Evolutionary conservation across 1,139 yeast genomes (phyloP).

Genomic region (Taphrina populina): DNA sequence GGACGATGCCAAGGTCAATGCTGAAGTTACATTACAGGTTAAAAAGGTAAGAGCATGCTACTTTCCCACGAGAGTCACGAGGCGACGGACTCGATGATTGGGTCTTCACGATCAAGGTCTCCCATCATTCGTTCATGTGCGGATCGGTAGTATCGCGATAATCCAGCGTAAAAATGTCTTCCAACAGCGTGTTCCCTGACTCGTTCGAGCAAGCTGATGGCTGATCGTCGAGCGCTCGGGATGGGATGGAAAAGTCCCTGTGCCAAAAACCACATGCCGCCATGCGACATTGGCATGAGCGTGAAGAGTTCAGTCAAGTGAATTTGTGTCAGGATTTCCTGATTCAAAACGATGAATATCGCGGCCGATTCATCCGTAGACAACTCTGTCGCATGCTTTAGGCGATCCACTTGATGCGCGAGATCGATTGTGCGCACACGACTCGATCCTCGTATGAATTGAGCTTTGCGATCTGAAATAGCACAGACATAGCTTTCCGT

Average conservation of each 20-base stretch:
- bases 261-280: constrained; percentile 43
- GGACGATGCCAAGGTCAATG: too few relatives aligned
- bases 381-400: constrained; percentile 41
- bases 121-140: constrained; percentile 11
- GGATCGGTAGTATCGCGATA: constrained; percentile 2
- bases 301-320: constrained; percentile 44
- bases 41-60: too few relatives aligned
- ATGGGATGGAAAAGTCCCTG: constrained; percentile 46
- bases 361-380: constrained; percentile 43
- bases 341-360: constrained; percentile 33
- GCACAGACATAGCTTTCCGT: constrained; percentile 41
- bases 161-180: constrained; percentile 1
- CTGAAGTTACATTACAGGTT: too few relatives aligned
- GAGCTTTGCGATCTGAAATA: constrained; percentile 2
- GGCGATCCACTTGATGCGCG: constrained; percentile 44
- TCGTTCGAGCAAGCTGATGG: constrained; percentile 43
- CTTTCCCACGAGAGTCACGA: too few relatives aligned
- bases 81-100: not conserved
- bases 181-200: constrained; percentile 44
- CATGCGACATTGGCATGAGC: constrained; percentile 39
- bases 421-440: constrained; percentile 44
- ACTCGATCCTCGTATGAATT: constrained; percentile 39
- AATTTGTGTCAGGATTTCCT: constrained; percentile 41
- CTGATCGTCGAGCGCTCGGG: constrained; percentile 42
- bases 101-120: constrained; percentile 2